Percentiles rank a stretch among this genome's conserved stretches.
Conservation (phyloP, 73 alveolate genomes). For the Paramecium sonneborni region DNA sequence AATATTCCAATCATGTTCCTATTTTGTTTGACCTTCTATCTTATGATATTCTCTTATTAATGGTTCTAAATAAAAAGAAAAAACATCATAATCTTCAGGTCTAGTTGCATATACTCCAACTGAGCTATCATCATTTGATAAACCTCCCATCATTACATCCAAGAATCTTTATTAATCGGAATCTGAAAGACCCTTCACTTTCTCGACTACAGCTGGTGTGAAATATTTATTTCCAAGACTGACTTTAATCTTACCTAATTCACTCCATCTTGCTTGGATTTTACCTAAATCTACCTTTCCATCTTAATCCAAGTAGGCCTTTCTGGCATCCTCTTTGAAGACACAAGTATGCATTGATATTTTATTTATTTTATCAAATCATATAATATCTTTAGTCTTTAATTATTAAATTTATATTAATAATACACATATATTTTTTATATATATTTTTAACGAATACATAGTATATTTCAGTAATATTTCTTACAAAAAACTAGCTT, state of each 20-base stretch:
- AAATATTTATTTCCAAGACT: constrained; percentile 6
- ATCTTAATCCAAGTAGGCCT: not conserved
- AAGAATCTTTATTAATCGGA: not conserved
- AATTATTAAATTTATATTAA: not conserved
- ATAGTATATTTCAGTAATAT: no score
- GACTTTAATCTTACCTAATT: not conserved
- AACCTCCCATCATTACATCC: constrained; percentile 40
- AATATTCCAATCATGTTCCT: not conserved
- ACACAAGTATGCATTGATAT: constrained; percentile 8
- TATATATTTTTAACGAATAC: no score
- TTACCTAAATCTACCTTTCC: not conserved
- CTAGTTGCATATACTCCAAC: constrained; percentile 35
- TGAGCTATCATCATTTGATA: constrained; percentile 1
- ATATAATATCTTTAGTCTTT: not conserved
- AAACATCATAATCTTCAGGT: constrained; percentile 22
- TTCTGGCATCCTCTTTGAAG: not conserved
- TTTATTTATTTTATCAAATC: not conserved
- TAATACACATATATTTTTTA: not conserved
- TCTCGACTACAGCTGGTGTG: constrained; percentile 1
- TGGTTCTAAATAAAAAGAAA: constrained; percentile 11
- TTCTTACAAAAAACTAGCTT: no score
- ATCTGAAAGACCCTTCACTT: not conserved
- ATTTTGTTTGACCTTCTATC: not conserved
- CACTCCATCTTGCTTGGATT: constrained; percentile 8
- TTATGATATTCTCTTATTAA: not conserved